Evolutionary conservation across 495 filamentous ascomycete genomes (phyloP), one percentile per base, ranked within the genome.

Genomic region (Letharia lupina): DNA sequence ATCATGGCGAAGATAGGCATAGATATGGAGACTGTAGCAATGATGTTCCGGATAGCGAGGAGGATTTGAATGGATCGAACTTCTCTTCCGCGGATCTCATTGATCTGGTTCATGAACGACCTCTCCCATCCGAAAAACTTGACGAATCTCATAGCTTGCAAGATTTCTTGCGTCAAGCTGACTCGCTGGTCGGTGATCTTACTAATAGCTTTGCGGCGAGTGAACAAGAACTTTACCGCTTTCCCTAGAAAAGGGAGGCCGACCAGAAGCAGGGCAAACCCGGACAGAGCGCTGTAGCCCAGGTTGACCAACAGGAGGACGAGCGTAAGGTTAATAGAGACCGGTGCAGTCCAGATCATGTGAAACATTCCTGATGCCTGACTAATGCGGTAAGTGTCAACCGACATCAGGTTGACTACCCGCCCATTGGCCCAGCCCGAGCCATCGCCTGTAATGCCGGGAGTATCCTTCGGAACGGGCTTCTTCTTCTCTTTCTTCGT

Each of bases 41-140:
- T 91, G 37, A 80, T 91, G 70, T 92, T 93, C 68, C 91, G 83
- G 62, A 93, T 87, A 7, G 88, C 83, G 35, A 96, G 78, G 20
- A 96, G 74, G n/a, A 90, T 77, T 70, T 93, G 91, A 60, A 96
- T 89, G 6, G 86, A 81, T 15, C 77, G 74, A 70, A 96, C 89
- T 72, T 97, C 93, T 58, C 79, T 81, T 37, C 76, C 77, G 54
- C 93, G 85, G 60, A 93, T 87, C 20, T 86, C 80, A 57, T 82
- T 79, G 11, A 97, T 78, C 23, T 91, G 84, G 18, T 80, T 77
- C 8, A 96, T 77, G 73, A 97, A 97, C 61, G 86, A 86, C 39
- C 80, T 85, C 70, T 96, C 93, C 93, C 93, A 97, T 9, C 90
- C 93, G 72, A 95, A 96, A 76, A 83, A 95, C 75, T 97, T 97